Evolutionary conservation across 345 rosid genomes (phyloP).

Genomic region (Rhodomyrtus tomentosa): DNA sequence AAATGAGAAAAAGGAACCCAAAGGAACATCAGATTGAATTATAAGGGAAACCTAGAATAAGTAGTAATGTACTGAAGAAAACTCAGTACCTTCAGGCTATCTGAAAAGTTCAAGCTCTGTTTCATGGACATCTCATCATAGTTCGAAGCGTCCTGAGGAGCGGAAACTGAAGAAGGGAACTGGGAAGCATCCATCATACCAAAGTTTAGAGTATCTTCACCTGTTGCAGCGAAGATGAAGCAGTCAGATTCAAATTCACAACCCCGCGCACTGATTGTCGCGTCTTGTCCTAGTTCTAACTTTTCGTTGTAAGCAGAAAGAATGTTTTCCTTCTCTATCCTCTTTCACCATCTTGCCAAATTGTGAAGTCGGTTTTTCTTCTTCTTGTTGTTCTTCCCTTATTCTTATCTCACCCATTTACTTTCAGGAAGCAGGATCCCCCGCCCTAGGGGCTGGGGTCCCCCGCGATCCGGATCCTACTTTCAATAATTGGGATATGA

Average conservation of each 20-base stretch:
- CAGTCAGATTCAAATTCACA: background rate
- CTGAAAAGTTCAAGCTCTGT: conserved; percentile 56
- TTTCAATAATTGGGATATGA: background rate
- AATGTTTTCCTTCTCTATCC: background rate
- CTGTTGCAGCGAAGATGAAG: background rate
- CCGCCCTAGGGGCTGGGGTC: too few species aligned
- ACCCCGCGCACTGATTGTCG: background rate
- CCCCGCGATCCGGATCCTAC: too few species aligned
- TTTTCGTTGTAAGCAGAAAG: background rate
- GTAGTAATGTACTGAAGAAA: too few species aligned
- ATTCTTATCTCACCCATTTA: background rate
- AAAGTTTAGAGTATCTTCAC: too few species aligned
- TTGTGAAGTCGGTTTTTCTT: background rate
- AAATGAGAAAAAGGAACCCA: background rate
- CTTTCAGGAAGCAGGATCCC: too few species aligned
- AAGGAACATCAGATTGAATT: background rate
- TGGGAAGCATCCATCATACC: too few species aligned
- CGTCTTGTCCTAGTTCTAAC: background rate
- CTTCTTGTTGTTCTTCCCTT: background rate
- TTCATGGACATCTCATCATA: conserved; percentile 64
- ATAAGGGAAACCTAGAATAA: background rate
- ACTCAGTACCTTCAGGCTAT: conserved; percentile 41
- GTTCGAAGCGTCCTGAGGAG: conserved; percentile 32
- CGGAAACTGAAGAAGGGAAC: conserved; percentile 9
- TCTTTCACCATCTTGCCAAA: background rate